phyloP scores from a whole-genome alignment of 768 basidiomycete genomes.

The Pisolithus orientalis region DNA sequence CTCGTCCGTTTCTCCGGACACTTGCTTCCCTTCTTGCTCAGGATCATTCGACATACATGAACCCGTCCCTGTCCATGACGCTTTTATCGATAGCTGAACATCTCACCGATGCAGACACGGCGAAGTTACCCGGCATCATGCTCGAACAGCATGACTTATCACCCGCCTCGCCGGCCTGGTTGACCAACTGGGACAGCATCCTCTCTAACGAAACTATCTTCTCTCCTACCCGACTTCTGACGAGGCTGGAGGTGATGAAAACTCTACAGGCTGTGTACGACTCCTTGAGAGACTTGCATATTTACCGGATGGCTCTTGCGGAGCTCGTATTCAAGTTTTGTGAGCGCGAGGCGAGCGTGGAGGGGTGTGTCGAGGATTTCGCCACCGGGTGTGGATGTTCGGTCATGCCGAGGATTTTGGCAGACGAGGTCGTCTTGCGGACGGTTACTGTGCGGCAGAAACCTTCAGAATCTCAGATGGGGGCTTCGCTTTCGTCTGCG shows the following conservation, averaged over 20 bases:
- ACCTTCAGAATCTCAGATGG: slow-evolving; percentile 2
- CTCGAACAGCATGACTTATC: slow-evolving; percentile 60
- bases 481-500: neutral
- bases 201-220: slow-evolving; percentile 44
- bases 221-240: slow-evolving; percentile 39
- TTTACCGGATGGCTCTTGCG: slow-evolving; percentile 50
- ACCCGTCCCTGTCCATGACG: slow-evolving; percentile 55
- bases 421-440: slow-evolving; percentile 60
- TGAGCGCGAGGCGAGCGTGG: slow-evolving; percentile 27
- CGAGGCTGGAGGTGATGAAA: slow-evolving; percentile 51
- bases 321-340: slow-evolving; percentile 52
- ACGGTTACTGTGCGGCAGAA: slow-evolving; percentile 34
- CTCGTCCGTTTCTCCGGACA: slow-evolving; percentile 54
- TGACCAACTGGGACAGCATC: slow-evolving; percentile 57
- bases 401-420: slow-evolving; percentile 53
- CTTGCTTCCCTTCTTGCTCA: slow-evolving; percentile 59
- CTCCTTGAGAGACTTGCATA: slow-evolving; percentile 61
- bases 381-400: slow-evolving; percentile 16
- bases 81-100: slow-evolving; percentile 64
- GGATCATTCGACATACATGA: slow-evolving; percentile 52
- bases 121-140: slow-evolving; percentile 56
- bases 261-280: slow-evolving; percentile 55
- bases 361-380: slow-evolving; percentile 18
- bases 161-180: slow-evolving; percentile 68
- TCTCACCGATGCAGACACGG: slow-evolving; percentile 62